phyloP scores from a whole-genome alignment of 1,284 basidiomycete genomes.

The Papiliotrema terrestris region DNA sequence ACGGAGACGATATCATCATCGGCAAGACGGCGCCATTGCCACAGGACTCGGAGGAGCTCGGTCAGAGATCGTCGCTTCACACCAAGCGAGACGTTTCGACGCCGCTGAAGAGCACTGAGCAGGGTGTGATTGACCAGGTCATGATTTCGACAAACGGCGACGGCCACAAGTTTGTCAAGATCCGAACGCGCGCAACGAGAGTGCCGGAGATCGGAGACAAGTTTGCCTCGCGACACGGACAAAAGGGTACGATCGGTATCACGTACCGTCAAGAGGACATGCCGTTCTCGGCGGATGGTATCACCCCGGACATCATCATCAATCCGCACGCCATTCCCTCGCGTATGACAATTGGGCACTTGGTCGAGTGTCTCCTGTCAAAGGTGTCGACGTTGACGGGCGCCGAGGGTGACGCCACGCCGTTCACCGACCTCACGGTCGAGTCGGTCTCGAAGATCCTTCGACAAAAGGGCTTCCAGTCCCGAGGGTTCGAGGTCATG shows the following conservation, averaged over 20 bases:
- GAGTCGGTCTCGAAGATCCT: slow-evolving; percentile 86
- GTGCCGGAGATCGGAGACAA: slow-evolving; percentile 98
- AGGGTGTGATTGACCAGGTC: slow-evolving; percentile 96
- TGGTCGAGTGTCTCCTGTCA: slow-evolving; percentile 95
- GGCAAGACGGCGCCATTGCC: slow-evolving; percentile 98
- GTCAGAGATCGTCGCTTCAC: slow-evolving; percentile 87
- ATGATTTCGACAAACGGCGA: slow-evolving; percentile 94
- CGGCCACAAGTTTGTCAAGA: slow-evolving; percentile 97
- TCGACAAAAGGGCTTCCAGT: slow-evolving; percentile 84
- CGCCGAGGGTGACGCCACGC: slow-evolving; percentile 96
- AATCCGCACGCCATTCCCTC: slow-evolving; percentile 99
- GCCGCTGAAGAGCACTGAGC: slow-evolving; percentile 95
- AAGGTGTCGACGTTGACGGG: slow-evolving; percentile 96
- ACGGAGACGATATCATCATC: slow-evolving; percentile 97
- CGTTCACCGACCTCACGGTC: slow-evolving; percentile 96
- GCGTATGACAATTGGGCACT: slow-evolving; percentile 99
- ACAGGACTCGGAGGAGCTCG: slow-evolving; percentile 93
- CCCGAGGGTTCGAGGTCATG: slow-evolving; percentile 95
- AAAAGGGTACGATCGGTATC: slow-evolving; percentile 99
- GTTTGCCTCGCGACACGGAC: slow-evolving; percentile 98
- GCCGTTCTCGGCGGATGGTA: slow-evolving; percentile 96
- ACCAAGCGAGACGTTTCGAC: slow-evolving; percentile 93
- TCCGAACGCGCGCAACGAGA: slow-evolving; percentile 91
- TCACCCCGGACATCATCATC: slow-evolving; percentile 95
- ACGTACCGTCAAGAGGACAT: slow-evolving; percentile 99